Evolutionary conservation across 2,329 filamentous ascomycete species (phyloP).

Genomic region (Colletotrichum echinochloae): DNA sequence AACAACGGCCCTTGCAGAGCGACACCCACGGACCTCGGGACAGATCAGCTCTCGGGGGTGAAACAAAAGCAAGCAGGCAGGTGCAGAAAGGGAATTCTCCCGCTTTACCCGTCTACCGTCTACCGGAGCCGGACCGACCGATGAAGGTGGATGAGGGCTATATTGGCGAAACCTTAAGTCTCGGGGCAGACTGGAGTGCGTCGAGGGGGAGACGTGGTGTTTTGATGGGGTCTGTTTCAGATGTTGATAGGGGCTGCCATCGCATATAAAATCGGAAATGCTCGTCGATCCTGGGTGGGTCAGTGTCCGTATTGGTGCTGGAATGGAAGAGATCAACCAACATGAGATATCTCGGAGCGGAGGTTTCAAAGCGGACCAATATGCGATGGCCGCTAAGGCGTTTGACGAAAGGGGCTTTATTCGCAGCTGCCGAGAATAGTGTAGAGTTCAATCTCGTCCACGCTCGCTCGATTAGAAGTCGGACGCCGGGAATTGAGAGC

Average conservation of each 20-base stretch:
- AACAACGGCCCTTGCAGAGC: conserved; percentile 24
- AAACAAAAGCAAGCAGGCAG: no score
- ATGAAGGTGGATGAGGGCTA: conserved; percentile 21
- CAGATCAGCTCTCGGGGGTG: conserved; percentile 23
- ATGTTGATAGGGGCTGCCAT: neutral
- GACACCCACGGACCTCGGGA: conserved; percentile 30
- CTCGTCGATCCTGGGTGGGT: neutral
- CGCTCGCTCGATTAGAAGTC: neutral
- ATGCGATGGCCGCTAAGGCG: neutral
- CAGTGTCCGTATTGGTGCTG: neutral
- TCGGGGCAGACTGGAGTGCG: neutral
- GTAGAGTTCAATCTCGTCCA: neutral
- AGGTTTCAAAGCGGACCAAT: conserved; percentile 9
- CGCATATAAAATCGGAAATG: neutral
- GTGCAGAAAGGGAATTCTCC: conserved; percentile 19
- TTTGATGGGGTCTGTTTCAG: conserved; percentile 33
- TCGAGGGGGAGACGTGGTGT: conserved; percentile 12
- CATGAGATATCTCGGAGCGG: conserved; percentile 22
- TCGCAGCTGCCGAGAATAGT: neutral
- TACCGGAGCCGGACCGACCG: conserved; percentile 40
- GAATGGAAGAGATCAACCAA: neutral
- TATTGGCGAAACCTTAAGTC: conserved; percentile 29
- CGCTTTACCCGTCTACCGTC: conserved; percentile 13
- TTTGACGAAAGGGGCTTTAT: neutral
- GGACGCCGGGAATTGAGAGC: neutral